A percentile compares a stretch with the other conserved stretches of the same genome.
These are phyloP conservation scores for Phycomyces blakesleeanus DNA, from an alignment of 192 early-diverging fungal genomes.

Conservation along the genomic window DNA sequence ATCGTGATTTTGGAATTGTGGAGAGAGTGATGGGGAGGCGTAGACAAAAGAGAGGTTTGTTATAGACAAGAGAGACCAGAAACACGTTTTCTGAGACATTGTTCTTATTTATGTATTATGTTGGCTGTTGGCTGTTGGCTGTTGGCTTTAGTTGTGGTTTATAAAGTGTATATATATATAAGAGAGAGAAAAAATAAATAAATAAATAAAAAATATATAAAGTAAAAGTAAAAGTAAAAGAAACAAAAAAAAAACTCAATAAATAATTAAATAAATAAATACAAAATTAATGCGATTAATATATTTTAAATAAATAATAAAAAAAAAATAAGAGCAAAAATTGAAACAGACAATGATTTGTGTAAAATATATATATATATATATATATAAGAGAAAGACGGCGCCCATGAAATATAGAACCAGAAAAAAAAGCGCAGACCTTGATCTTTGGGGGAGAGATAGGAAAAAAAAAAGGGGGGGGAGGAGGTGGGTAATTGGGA, in stretches of 20 bases:
- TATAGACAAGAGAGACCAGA: slow-evolving; percentile 20
- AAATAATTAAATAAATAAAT: no score
- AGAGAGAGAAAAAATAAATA: neutral
- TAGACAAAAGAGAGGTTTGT: slow-evolving; percentile 16
- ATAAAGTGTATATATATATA: slow-evolving; percentile 3
- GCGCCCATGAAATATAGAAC: neutral
- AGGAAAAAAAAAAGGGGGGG: no score
- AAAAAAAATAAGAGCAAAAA: no score
- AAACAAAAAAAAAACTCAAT: neutral
- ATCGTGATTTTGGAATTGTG: neutral
- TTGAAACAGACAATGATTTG: no score
- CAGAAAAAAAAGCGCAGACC: neutral
- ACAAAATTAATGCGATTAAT: no score
- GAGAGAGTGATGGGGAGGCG: slow-evolving; percentile 9
- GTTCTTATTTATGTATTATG: neutral
- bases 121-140: neutral
- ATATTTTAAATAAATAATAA: no score
- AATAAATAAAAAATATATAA: no score
- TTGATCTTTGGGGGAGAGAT: neutral
- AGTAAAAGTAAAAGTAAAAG: no score
- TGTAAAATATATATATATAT: no score
- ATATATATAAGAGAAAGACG: no score
- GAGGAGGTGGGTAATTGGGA: no score
- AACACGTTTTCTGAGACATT: slow-evolving; percentile 17
- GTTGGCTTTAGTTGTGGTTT: no score